phyloP scores from a whole-genome alignment of 2,329 filamentous ascomycete genomes.

The Davidsoniella eucalypti region DNA sequence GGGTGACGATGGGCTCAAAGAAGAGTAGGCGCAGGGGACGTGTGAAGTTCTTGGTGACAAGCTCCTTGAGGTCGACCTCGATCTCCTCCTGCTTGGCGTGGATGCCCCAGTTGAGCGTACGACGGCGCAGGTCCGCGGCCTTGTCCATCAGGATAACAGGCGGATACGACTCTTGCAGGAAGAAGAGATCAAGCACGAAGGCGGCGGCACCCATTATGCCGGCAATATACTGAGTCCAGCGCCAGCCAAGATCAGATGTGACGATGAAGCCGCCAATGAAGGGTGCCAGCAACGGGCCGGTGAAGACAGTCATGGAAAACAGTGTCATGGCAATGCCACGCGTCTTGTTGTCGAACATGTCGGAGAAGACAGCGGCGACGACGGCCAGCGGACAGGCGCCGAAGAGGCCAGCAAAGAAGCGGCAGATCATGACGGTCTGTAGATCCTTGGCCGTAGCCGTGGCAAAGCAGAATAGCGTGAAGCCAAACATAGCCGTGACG shows the following conservation, averaged over 20 bases:
- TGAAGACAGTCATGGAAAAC: conserved; percentile 38
- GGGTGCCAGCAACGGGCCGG: conserved; percentile 49
- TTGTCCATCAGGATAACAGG: conserved; percentile 46
- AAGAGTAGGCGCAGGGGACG: conserved; percentile 49
- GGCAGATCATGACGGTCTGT: conserved; percentile 51
- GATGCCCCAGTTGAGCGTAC: conserved; percentile 53
- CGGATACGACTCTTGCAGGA: conserved; percentile 55
- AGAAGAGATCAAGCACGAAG: conserved; percentile 41
- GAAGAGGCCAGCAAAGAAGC: conserved; percentile 60
- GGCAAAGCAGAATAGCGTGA: conserved; percentile 51
- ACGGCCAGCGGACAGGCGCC: conserved; percentile 53
- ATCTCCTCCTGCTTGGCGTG: conserved; percentile 59
- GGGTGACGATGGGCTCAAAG: conserved; percentile 50
- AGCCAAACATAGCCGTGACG: conserved; percentile 47
- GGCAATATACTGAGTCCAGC: conserved; percentile 53
- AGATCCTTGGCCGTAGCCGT: conserved; percentile 50
- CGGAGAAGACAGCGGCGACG: conserved; percentile 54
- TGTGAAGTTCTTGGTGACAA: conserved; percentile 50
- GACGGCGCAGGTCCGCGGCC: conserved; percentile 42
- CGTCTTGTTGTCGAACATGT: conserved; percentile 51
- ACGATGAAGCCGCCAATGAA: conserved; percentile 54
- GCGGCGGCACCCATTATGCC: conserved; percentile 47
- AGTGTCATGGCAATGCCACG: conserved; percentile 33
- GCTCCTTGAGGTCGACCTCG: conserved; percentile 46
- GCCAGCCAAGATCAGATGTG: conserved; percentile 45